Evolutionary conservation across 345 rosid genomes (phyloP).

Genomic region (Cardamine occulta): DNA sequence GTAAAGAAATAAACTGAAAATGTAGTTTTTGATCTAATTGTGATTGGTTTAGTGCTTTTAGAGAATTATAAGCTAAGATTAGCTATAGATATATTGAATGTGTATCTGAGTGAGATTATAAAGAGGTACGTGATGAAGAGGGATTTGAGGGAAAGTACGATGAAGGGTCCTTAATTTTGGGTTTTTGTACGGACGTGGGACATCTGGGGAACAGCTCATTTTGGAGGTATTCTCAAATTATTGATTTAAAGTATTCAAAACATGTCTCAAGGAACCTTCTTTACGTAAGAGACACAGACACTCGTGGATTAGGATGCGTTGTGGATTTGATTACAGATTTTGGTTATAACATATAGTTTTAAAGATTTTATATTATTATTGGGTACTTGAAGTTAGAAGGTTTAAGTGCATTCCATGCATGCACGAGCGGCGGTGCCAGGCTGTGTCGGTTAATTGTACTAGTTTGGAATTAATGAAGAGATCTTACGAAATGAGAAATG

Average conservation of each 20-base stretch:
- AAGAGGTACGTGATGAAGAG: not conserved
- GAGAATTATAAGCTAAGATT: not conserved
- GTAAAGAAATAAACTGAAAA: not conserved
- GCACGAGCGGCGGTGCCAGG: constrained; percentile 47
- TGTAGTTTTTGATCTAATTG: not conserved
- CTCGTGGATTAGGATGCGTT: constrained; percentile 35
- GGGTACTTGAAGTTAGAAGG: not conserved
- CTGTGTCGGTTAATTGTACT: constrained; percentile 32
- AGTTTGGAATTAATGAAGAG: constrained; percentile 10
- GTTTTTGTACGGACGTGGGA: constrained; percentile 52
- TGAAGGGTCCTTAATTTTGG: constrained; percentile 43
- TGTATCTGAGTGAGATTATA: not conserved
- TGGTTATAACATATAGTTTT: constrained; percentile 8
- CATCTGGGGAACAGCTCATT: constrained; percentile 49
- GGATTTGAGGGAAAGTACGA: constrained; percentile 49
- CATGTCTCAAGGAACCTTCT: constrained; percentile 36
- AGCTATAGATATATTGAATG: constrained; percentile 21
- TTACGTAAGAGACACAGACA: constrained; percentile 38
- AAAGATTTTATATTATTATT: not conserved
- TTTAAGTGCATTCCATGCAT: constrained; percentile 29
- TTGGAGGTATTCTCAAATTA: constrained; percentile 35
- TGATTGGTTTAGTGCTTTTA: not conserved
- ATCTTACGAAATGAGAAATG: not conserved
- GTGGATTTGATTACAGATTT: constrained; percentile 38
- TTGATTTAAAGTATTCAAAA: constrained; percentile 21